Base-by-base conservation (phyloP, 1,284 basidiomycete genomes). In the Ceratobasidium sp. region DNA sequence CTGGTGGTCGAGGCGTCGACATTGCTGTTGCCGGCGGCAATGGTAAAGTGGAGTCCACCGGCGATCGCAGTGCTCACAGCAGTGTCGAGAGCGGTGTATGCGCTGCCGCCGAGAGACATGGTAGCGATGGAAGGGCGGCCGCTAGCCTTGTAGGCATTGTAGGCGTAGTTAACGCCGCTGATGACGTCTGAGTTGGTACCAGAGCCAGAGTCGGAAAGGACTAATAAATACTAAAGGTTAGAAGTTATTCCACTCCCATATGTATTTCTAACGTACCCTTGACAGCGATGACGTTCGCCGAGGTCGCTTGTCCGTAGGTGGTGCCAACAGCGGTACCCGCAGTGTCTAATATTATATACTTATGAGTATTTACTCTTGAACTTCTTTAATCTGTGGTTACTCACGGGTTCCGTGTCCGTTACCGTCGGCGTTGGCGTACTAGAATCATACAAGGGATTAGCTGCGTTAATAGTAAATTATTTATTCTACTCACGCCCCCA, bases 171-270 rank as follows among this genome's bases (percentile, higher is more conserved):
- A 75, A 98, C 94, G 82, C 96, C 96, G 14, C 67, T 56, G 72
- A 98, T 87, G 79, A 99, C 97, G 80, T 99, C 97, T 64, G 93
- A 92, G 96, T 98, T 98, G 75, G 92, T 89, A 19, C 98, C 98
- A 76, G 91, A 94, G 59, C 98, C 98, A 80, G 96, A 93, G 66
- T 92, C 90, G 36, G 96, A 95, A 66, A 99, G 89, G 22, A 99
- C 98, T 66, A 29, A 17, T 7, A n/a, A 45, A 15, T 17, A 24
- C 24, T 59, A 59, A 17, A 27, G n/a, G n/a, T n/a, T n/a, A n/a
- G n/a, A n/a, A n/a, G n/a, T n/a, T 59, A 17, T 15, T 9, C 8
- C 33, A 59, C 7, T 29, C 8, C 7, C 19, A 8, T 27, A 31
- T 6, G 27, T 24, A 24, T 59, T 59, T 5, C 5, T 17, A 9